Base-by-base conservation (phyloP, 1,139 yeast genomes). In the Debaryomycetaceae sp. region DNA sequence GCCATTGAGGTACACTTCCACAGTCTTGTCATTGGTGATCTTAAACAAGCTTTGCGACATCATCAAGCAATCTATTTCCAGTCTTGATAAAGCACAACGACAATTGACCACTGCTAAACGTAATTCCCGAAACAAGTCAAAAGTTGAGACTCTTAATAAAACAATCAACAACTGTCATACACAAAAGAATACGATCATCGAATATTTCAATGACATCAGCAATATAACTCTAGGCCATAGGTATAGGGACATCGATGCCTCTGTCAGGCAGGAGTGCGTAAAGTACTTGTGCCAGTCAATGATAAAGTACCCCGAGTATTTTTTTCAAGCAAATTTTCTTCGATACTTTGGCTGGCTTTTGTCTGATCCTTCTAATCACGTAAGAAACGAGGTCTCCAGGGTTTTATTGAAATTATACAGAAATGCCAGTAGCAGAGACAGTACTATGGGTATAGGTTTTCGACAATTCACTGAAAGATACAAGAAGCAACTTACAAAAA, bases 341-440 rank as follows among this genome's bases (percentile, higher is more conserved):
- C 77, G 91, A 49, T 87, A 87, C 58, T 78, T 85, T 58, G 96
- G 96, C 3, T 87, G 95, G 95, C 71, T 88, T 22, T 66, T 90
- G 40, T 83, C 93, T 6, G 98, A 91, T 57, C 74, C 82, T 1
- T 75, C 78, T 20, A 64, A 77, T 13, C 52, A 62, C 4, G 95
- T 88, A 1, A 75, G 96, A 51, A 59, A 69, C 6, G 93, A 87
- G 54, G 90, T 82, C 1, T 60, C 86, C 20, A 79, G 74, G 52
- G 75, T 78, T 4, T 65, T 91, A 41, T 67, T 78, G 3, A 80
- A 70, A 49, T 55, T 82, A 29, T 81, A 77, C 51, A 76, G 69
- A 44, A 63, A 45, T 24, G 49, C 55, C 17, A 51, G 56, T 22
- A 44, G 51, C 8, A 45, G 53, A 22, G 49, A 49, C 14, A 52